Evolutionary conservation across 176 grass and related monocot species (phyloP), one percentile per base, ranked within the genome.

Genomic region (Phyllostachys edulis): DNA sequence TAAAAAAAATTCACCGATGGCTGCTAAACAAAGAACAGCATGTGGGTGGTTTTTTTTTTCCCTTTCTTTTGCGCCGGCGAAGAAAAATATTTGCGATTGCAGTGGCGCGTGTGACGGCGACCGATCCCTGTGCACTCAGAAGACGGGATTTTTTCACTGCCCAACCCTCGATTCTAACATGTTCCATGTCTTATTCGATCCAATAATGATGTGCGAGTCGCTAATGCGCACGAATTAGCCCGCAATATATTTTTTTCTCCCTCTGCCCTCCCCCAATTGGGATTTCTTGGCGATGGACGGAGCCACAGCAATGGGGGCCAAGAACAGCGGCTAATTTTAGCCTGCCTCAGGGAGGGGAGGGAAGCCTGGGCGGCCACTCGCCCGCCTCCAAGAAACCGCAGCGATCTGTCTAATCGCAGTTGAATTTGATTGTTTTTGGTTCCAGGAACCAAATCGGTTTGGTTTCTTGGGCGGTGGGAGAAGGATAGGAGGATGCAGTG

Each of bases 241-340:
- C 50, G 40, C 72, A 66, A 72, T 37, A 90, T 80, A 32, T 71
- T 66, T 51, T 68, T 70, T 13, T 27, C 5, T 10, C 26, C 5
- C 1, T 52, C 8, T 10, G 1, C 37, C 16, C 15, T 60, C 45
- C 1, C 73, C 38, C 21, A 24, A 60, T 60, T 11, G 56, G 60
- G 55, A 21, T 85, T 78, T 60, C 74, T 74, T 84, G 75, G 72
- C 56, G 27, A 73, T 57, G 78, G 83, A 50, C 71, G 39, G 79
- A 87, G 79, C 79, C 88, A 79, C 88, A 90, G 80, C 87, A 79
- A 87, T 61, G 80, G 74, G 21, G 27, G 46, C 55, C 73, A 82
- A 66, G 74, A 79, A 50, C 79, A 38, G 67, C 79, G 42, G 32
- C 75, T 87, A 90, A 84, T 80, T 87, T 90, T 90, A 90, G 80